Evolutionary conservation across 495 filamentous ascomycete species (phyloP), one percentile per base, ranked within the genome.

Genomic region (Jackrogersella multiformis): DNA sequence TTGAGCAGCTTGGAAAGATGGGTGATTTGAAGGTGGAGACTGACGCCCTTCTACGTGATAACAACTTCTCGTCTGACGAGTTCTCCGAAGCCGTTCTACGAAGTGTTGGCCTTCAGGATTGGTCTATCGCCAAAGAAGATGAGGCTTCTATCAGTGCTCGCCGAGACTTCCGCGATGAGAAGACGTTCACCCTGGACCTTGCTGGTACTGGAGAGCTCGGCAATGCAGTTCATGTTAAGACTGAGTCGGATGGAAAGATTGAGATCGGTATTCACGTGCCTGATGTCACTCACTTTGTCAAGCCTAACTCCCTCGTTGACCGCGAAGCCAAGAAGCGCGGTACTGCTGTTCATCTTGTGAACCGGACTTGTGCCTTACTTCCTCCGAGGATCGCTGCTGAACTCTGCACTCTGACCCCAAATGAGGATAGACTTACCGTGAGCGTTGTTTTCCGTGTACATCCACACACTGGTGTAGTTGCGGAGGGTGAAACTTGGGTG

Each of bases 241-340:
- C 86, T 18, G 83, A 92, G 58, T 80, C 85, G 1, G 90, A 96
- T 78, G 92, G 90, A 57, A 89, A 90, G 79, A 88, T 97, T 55
- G 95, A 99, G 75, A 89, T 99, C 66, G 96, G 95, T 79, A 86
- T 98, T 55, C 95, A 99, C 81, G 92, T 99, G 70, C 88, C 93
- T 24, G 95, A 99, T 79, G 92, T 97, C 64, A 91, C 95, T 42
- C 93, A 98, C 77, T 99, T 99, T 64, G 92, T 99, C 74, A 98
- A 98, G 81, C 83, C 88, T 34, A 97, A 96, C 82, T 97, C 95
- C 18, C 85, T 99, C 49, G 94, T 97, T 30, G 95, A 99, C 73
- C 90, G 95, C 41, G 95, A 99, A 80, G 95, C 95, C 1, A 97
- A 96, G 86, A 99, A 99, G 83, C 90, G 95, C 28, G 96, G 94